phyloP scores from a whole-genome alignment of 345 rosid species.

The Abelmoschus esculentus region DNA sequence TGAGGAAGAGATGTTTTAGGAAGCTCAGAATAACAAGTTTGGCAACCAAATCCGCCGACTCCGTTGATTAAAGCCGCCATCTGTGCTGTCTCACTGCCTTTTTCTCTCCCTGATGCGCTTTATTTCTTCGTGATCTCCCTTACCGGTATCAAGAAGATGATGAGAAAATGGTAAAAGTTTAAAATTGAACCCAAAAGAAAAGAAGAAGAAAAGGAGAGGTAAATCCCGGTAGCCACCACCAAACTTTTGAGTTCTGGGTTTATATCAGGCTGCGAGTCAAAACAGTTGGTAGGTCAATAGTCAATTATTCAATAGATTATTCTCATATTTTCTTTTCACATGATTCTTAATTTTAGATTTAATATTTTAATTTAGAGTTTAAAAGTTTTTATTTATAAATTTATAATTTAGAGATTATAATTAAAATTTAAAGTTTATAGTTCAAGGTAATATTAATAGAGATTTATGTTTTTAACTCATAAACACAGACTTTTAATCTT shows the following conservation, averaged over 20 bases:
- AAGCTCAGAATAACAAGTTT: constrained; percentile 34
- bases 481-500: no score
- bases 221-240: not conserved
- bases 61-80: constrained; percentile 50
- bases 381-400: no score
- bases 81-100: not conserved
- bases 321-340: no score
- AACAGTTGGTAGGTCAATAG: not conserved
- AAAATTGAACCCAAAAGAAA: not conserved
- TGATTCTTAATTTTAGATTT: no score
- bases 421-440: no score
- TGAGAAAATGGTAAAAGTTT: not conserved
- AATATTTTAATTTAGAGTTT: no score
- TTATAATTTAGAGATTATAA: no score
- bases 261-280: not conserved
- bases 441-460: no score
- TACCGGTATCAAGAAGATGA: not conserved
- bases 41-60: constrained; percentile 40
- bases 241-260: not conserved
- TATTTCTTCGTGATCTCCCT: not conserved
- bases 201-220: not conserved
- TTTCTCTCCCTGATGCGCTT: not conserved
- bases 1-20: constrained; percentile 15
- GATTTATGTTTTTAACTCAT: no score
- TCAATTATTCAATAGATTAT: not conserved